Evolutionary conservation across 805 yeast species (phyloP), one percentile per base, ranked within the genome.

Genomic region (Metschnikowia shivogae): DNA sequence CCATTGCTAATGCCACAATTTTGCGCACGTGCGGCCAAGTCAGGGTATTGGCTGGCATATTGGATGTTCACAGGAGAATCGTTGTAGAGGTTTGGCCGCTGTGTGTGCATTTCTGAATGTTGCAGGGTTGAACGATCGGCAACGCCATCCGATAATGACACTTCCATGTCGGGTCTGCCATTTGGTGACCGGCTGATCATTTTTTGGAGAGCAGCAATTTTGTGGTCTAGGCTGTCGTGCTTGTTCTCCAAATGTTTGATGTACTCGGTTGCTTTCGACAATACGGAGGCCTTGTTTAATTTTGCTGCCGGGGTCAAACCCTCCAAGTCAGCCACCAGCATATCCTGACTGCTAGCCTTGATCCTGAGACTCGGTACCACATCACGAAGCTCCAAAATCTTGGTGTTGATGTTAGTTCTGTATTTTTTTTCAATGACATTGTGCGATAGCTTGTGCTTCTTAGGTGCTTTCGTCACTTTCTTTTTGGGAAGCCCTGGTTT

Each of bases 361-460:
- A 83, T 80, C 54, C 87, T 72, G 42, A 87, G 69, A 3, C 93
- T 67, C 3, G 95, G 95, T 13, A 87, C 95, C 3, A 88, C 84
- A 54, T 85, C 85, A 58, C 89, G 71, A 28, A 86, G 73, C 36
- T 82, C 84, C 29, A 77, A 53, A 38, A 86, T 85, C 61, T 82
- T 84, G 43, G 83, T 72, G 57, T 85, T 86, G 53, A 86, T 84
- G 57, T 86, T 86, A 17, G 86, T 82, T 54, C 95, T 65, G 63
- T 87, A 87, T 58, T 84, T 82, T 65, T 86, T 86, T 60, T 87
- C 95, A 53, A 86, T 82, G 72, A 84, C 80, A 58, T 86, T 86
- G 64, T 86, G 95, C 6, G 87, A 76, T 1, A 82, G 72, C 63
- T 83, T 76, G 44, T 76, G 78, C 60, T 80, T 81, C 47, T 70